Evolutionary conservation across 176 grass and related monocot species (phyloP).

Genomic region (Stipa capillata): DNA sequence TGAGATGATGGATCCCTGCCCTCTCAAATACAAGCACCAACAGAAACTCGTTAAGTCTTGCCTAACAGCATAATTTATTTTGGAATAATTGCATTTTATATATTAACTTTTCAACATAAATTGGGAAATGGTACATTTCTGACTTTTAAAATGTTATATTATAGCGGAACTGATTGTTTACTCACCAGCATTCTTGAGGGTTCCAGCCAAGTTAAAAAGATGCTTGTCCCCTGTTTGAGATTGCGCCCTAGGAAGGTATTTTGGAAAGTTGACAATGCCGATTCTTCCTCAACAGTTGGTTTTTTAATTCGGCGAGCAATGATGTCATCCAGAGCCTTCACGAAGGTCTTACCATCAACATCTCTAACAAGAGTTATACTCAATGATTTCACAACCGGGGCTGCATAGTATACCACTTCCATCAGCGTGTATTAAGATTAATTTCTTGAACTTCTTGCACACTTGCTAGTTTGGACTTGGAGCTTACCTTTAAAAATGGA

Average conservation of each 20-base stretch:
- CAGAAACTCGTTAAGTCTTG: background rate
- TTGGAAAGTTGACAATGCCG: conserved; percentile 45
- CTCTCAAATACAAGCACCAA: background rate
- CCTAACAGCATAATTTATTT: background rate
- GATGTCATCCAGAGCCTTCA: conserved; percentile 77
- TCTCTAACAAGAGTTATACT: conserved; percentile 77
- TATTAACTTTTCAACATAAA: background rate
- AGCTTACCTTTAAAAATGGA: conserved; percentile 59
- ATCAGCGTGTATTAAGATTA: conserved; percentile 18
- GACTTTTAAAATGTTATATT: background rate
- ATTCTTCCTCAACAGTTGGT: conserved; percentile 38
- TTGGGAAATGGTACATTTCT: background rate
- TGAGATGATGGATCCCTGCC: too few relatives aligned
- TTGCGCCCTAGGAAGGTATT: conserved; percentile 54
- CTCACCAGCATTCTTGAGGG: conserved; percentile 68
- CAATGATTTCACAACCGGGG: conserved; percentile 64
- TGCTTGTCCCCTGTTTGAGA: conserved; percentile 59
- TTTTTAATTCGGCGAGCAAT: conserved; percentile 57
- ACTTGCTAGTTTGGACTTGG: background rate
- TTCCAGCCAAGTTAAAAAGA: conserved; percentile 70
- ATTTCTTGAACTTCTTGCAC: background rate
- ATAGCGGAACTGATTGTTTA: background rate
- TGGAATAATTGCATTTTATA: background rate
- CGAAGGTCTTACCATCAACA: conserved; percentile 78
- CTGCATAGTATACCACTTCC: conserved; percentile 27